A percentile compares a stretch with the other conserved stretches of the same genome.
These are phyloP conservation scores for Reutealis trisperma DNA, from an alignment of 345 rosid genomes.

Conservation along the genomic window DNA sequence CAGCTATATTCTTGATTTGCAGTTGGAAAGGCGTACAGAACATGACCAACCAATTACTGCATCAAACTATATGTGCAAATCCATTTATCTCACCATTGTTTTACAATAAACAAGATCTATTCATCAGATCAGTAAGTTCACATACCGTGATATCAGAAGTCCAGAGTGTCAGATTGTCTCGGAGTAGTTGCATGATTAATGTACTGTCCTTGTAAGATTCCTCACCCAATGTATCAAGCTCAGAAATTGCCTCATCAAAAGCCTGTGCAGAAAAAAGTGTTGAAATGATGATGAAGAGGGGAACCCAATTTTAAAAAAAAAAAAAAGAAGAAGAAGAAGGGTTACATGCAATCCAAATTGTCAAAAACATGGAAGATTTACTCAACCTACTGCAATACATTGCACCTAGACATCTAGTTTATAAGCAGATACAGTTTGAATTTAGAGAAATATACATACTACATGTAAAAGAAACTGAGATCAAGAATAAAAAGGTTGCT, in stretches of 20 bases:
- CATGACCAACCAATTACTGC: background rate
- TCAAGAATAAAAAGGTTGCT: background rate
- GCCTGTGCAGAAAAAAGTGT: conserved; percentile 49
- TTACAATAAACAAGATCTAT: no score
- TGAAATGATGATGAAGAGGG: background rate
- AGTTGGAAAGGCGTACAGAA: background rate
- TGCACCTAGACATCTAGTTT: background rate
- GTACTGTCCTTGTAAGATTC: conserved; percentile 99
- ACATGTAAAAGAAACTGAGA: background rate
- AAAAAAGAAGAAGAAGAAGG: background rate
- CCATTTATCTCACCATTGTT: background rate
- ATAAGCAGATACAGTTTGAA: background rate
- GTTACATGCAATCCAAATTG: background rate
- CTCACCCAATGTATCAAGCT: conserved; percentile 94
- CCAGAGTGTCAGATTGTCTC: conserved; percentile 96
- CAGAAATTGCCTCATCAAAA: conserved; percentile 96
- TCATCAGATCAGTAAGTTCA: background rate
- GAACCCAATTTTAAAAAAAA: background rate
- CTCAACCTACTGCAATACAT: background rate
- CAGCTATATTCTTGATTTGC: background rate
- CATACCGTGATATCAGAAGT: conserved; percentile 86
- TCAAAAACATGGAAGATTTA: background rate
- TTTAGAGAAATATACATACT: no score
- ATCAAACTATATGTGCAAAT: background rate
- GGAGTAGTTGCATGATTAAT: conserved; percentile 96